phyloP scores from a whole-genome alignment of 2,329 filamentous ascomycete species.

The Leptographium radiaticola region DNA sequence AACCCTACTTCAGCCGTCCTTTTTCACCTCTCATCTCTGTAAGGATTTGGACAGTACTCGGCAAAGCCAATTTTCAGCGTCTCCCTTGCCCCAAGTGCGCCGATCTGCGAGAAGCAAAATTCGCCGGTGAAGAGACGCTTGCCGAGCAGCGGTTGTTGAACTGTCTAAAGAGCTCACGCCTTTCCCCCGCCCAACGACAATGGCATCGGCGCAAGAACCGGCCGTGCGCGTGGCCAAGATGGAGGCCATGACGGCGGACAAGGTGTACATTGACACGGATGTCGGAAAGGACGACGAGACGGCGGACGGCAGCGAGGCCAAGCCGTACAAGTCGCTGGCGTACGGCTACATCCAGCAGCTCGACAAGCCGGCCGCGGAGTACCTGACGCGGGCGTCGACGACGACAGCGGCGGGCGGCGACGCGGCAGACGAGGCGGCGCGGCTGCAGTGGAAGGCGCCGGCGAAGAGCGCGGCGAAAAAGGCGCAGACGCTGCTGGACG shows the following conservation, averaged over 20 bases:
- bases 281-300: constrained; percentile 57
- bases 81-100: background rate
- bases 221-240: constrained; percentile 31
- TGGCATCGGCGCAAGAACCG: constrained; percentile 26
- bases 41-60: background rate
- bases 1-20: background rate
- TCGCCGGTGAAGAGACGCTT: background rate
- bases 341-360: constrained; percentile 64
- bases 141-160: background rate
- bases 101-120: background rate
- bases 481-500: constrained; percentile 59
- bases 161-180: background rate
- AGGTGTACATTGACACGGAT: constrained; percentile 70
- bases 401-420: constrained; percentile 45
- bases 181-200: background rate
- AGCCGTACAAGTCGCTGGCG: constrained; percentile 71
- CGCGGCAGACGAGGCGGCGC: constrained; percentile 49
- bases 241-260: constrained; percentile 20
- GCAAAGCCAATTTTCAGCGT: background rate
- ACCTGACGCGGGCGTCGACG: constrained; percentile 55
- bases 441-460: constrained; percentile 65
- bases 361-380: constrained; percentile 40
- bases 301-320: constrained; percentile 54
- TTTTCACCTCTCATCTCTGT: background rate
- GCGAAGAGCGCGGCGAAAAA: constrained; percentile 82